A percentile compares a stretch with the other conserved stretches of the same genome.
phyloP scores from a whole-genome alignment of 202 grass and related monocot species.

The Carex arenaria region DNA sequence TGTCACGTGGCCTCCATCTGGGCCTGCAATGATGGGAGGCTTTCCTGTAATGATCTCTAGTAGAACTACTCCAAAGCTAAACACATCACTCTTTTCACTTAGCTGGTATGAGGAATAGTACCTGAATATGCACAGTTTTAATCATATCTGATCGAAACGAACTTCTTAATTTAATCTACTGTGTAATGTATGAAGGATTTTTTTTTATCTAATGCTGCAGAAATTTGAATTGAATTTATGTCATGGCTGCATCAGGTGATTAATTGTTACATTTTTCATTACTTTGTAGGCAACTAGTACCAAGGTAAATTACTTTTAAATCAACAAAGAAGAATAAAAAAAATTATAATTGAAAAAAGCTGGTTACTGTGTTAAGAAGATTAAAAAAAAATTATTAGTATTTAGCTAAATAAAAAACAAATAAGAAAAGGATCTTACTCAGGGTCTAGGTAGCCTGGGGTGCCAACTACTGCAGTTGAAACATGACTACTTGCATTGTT shows the following conservation, averaged over 20 bases:
- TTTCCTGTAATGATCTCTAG: conserved; percentile 17
- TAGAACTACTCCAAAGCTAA: conserved; percentile 23
- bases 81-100: conserved; percentile 23
- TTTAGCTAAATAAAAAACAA: neutral
- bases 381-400: no score
- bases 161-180: no score
- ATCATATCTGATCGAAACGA: no score
- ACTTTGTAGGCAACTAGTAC: neutral
- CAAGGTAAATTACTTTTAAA: neutral
- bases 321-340: neutral
- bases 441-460: conserved; percentile 37
- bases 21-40: neutral
- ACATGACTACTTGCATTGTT: conserved; percentile 14
- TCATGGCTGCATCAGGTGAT: no score
- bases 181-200: no score
- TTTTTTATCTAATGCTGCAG: no score
- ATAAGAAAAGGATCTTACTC: conserved; percentile 26
- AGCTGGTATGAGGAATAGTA: conserved; percentile 22
- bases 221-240: no score
- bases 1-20: neutral
- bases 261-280: neutral
- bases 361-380: neutral
- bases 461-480: conserved; percentile 27
- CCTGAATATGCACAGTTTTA: neutral
- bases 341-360: neutral